These are phyloP conservation scores for Trichoderma atroviride DNA, from an alignment of 2,329 filamentous ascomycete genomes.

Conservation along the genomic window DNA sequence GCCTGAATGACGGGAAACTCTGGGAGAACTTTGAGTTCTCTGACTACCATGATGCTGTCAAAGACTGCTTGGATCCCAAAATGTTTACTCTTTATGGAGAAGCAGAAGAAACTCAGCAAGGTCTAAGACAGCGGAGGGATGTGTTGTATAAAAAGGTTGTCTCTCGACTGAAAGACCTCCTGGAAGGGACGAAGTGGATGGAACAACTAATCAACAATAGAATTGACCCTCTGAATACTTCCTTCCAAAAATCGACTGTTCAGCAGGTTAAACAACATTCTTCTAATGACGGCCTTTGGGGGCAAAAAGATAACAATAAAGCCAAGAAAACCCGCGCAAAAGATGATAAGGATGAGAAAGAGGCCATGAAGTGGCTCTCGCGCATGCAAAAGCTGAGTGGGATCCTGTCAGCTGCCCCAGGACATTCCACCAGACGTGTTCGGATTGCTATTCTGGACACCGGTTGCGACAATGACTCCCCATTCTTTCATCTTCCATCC, in stretches of 20 bases:
- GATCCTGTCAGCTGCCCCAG: neutral
- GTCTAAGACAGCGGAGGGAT: neutral
- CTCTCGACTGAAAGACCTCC: neutral
- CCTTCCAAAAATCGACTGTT: neutral
- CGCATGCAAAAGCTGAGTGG: neutral
- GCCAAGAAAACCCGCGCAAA: neutral
- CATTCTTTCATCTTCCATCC: neutral
- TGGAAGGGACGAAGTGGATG: neutral
- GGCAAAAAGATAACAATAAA: neutral
- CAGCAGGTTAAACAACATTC: neutral
- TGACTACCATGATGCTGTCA: neutral
- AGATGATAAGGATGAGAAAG: neutral
- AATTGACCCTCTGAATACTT: neutral
- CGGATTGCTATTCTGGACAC: conserved; percentile 12
- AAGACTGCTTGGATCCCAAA: neutral
- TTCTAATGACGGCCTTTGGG: neutral
- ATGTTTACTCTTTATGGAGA: neutral
- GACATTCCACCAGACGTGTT: neutral
- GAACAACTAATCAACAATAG: neutral
- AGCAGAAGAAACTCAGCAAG: neutral
- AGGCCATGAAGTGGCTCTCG: neutral
- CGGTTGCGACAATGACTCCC: neutral
- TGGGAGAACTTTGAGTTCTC: neutral
- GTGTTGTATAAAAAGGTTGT: neutral
- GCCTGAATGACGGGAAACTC: neutral